Conservation (phyloP, 805 yeast genomes). For the Metschnikowia cerradonensis region DNA sequence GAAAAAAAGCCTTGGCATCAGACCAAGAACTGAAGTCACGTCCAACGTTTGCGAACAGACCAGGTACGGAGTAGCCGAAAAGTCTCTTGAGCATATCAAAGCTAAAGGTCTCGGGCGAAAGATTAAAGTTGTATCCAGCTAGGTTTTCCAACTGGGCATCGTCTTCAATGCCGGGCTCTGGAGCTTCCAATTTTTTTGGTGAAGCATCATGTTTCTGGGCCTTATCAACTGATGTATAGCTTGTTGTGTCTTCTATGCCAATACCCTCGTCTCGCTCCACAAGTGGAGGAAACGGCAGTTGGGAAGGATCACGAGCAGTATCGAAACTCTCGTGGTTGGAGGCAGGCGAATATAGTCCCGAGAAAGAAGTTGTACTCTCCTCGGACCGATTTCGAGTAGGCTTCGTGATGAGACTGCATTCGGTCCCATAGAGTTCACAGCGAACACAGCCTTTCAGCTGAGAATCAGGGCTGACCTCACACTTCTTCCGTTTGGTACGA, state of each 20-base stretch:
- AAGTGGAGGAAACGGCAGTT: not conserved
- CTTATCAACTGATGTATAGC: not conserved
- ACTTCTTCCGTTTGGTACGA: constrained; percentile 26
- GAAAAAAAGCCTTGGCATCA: not conserved
- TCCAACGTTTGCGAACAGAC: not conserved
- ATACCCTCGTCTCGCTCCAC: not conserved
- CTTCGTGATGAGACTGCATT: constrained; percentile 18
- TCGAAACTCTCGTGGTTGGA: not conserved
- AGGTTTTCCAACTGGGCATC: constrained; percentile 4
- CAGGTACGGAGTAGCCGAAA: constrained; percentile 23
- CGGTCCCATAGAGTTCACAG: constrained; percentile 1
- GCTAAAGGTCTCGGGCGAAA: not conserved
- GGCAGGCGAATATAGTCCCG: not conserved
- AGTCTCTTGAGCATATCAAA: constrained; percentile 11
- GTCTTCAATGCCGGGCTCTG: not conserved
- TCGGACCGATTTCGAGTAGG: not conserved
- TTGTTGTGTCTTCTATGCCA: not conserved
- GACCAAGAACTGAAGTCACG: not conserved
- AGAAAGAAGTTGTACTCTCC: not conserved
- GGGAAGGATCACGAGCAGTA: not conserved
- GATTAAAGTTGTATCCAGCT: not conserved
- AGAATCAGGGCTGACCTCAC: not conserved
- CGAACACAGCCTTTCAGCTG: constrained; percentile 1
- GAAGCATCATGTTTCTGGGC: not conserved
- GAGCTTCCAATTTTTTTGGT: not conserved